phyloP scores from a whole-genome alignment of 2,329 filamentous ascomycete species.

The Hypoxylon sp. region DNA sequence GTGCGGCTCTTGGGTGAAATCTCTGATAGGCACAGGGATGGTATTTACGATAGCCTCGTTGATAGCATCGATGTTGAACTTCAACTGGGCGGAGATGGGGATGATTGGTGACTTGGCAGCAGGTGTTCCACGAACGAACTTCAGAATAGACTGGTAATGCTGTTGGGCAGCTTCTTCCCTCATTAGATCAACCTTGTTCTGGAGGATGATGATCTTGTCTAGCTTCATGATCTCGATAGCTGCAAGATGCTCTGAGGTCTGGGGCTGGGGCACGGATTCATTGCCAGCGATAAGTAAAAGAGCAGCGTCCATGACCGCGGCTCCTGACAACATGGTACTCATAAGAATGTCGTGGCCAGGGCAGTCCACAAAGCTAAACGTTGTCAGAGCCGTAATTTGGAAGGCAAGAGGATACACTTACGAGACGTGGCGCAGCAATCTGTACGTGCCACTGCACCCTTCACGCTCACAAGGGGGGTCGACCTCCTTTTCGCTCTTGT shows the following conservation, averaged over 20 bases:
- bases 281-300: slow-evolving; percentile 97
- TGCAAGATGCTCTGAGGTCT: slow-evolving; percentile 98
- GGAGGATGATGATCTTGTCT: slow-evolving; percentile 98
- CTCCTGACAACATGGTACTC: slow-evolving; percentile 99
- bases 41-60: slow-evolving; percentile 96
- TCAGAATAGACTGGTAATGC: slow-evolving; percentile 97
- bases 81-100: slow-evolving; percentile 96
- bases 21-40: slow-evolving; percentile 90
- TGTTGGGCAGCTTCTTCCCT: slow-evolving; percentile 92
- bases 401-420: slow-evolving; percentile 64
- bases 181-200: slow-evolving; percentile 99
- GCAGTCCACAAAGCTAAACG: slow-evolving; percentile 90
- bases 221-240: slow-evolving; percentile 99
- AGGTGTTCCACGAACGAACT: slow-evolving; percentile 98
- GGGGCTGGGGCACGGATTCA: slow-evolving; percentile 97
- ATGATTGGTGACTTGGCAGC: slow-evolving; percentile 96
- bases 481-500: slow-evolving; percentile 99
- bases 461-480: slow-evolving; percentile 96
- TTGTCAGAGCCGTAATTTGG: slow-evolving; percentile 25
- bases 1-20: slow-evolving; percentile 92
- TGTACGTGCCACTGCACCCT: slow-evolving; percentile 89
- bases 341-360: slow-evolving; percentile 99
- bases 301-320: slow-evolving; percentile 99
- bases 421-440: slow-evolving; percentile 92
- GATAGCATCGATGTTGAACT: slow-evolving; percentile 99